Conservation (phyloP, 2,329 filamentous ascomycete species). For the Iodosphaeria phyllophila region DNA sequence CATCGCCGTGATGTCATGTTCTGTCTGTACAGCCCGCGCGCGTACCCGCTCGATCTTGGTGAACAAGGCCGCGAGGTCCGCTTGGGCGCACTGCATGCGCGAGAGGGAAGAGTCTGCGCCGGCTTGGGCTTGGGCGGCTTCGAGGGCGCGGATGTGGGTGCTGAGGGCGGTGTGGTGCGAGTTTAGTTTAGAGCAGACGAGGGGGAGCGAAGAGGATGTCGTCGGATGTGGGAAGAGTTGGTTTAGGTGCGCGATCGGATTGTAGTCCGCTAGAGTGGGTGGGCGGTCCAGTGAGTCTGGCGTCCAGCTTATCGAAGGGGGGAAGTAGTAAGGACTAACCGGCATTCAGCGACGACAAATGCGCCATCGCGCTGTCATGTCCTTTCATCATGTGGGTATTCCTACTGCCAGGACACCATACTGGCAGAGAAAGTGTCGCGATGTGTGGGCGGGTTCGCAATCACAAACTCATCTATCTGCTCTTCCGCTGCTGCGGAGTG, state of each 20-base stretch:
- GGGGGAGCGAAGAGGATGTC: constrained; percentile 56
- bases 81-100: constrained; percentile 80
- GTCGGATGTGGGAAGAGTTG: constrained; percentile 81
- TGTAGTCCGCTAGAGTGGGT: constrained; percentile 46
- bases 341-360: constrained; percentile 5
- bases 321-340: neutral
- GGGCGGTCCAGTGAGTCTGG: no score
- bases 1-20: constrained; percentile 95
- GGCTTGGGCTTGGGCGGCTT: constrained; percentile 63
- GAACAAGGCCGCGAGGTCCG: constrained; percentile 78
- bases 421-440: constrained; percentile 22
- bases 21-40: constrained; percentile 74
- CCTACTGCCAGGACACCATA: constrained; percentile 17
- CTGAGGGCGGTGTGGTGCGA: constrained; percentile 69
- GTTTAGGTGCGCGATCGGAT: constrained; percentile 86
- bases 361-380: constrained; percentile 4
- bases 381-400: constrained; percentile 10
- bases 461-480: no score
- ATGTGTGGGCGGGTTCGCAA: no score
- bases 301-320: constrained; percentile 4
- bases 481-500: no score
- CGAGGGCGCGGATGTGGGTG: constrained; percentile 53
- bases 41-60: constrained; percentile 88
- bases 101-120: constrained; percentile 75
- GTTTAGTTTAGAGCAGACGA: constrained; percentile 56